Base-by-base conservation (phyloP, 345 rosid genomes). In the Dimocarpus longan region DNA sequence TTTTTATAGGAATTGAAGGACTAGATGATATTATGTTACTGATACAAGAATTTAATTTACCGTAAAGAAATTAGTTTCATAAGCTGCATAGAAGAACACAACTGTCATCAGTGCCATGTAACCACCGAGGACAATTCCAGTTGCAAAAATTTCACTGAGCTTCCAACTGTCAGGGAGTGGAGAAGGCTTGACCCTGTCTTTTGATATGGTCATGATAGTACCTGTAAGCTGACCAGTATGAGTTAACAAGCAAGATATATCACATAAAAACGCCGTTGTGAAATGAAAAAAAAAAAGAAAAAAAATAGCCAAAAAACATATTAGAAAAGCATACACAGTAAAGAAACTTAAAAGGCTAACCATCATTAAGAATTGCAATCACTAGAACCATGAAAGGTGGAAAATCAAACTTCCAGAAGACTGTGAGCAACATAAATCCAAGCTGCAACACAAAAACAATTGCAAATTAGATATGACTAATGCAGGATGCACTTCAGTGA, bases 341-440 rank as follows among this genome's bases (percentile, higher is more conserved):
- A 46, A 63, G 3, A 21, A 44, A 6, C 32, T 18, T 18, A 57
- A 63, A 59, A 74, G 9, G 80, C 89, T 82, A 77, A 88, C 92
- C 93, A 81, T 90, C 93, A 68, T 87, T 90, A 66, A 90, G 92
- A 39, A 90, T 68, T 66, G 93, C 93, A 18, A 90, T 87, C 50
- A 90, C 86, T 24, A 90, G 93, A 74, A 90, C 92, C 93, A 90
- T 89, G 82, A 90, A 90, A 64, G 93, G 93, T 39, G 93, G 91
- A 71, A 90, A 90, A 65, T 90, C 90, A 50, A 90, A 90, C 82
- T 90, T 75, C 93, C 93, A 90, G 82, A 87, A 84, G 64, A 78
- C 80, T 74, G 87, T 82, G 21, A 89, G 84, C 84, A 89, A 80
- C 92, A 89, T 87, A 76, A 89, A 89, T 50, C 92, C 89, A 50